Percentiles rank a stretch among this genome's conserved stretches.
Evolutionary conservation across 2,329 filamentous ascomycete species (phyloP).

Genomic region (Coniochaeta pulveracea): DNA sequence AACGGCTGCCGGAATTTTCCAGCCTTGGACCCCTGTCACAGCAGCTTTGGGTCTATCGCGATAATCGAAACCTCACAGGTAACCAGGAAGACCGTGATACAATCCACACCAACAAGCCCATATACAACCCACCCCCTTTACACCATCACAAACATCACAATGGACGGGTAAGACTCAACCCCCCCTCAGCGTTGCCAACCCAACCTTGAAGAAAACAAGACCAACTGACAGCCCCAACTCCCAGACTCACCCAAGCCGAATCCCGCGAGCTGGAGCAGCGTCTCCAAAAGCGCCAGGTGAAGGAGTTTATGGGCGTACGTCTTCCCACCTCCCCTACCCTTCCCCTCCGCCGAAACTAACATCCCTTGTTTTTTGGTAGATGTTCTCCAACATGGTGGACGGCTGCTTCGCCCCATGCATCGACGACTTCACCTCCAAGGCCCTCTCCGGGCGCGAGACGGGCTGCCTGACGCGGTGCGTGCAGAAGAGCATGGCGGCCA

Average conservation of each 20-base stretch:
- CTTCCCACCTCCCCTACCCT: conserved; percentile 3
- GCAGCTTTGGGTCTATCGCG: neutral
- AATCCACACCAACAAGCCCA: neutral
- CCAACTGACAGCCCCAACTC: neutral
- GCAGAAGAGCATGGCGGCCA: conserved; percentile 88
- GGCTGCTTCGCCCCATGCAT: conserved; percentile 96
- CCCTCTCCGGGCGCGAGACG: conserved; percentile 75
- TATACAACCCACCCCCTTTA: neutral
- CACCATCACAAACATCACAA: neutral
- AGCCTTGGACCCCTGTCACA: neutral
- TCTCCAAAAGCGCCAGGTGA: conserved; percentile 97
- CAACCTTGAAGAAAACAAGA: neutral
- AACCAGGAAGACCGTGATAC: neutral
- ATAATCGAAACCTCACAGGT: neutral
- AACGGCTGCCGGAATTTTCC: neutral
- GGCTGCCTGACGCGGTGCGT: conserved; percentile 92
- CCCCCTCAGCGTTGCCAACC: neutral
- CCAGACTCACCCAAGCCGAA: conserved; percentile 61
- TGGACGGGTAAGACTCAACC: conserved; percentile 1
- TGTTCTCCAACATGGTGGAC: conserved; percentile 60
- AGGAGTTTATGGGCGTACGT: conserved; percentile 94
- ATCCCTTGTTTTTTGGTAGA: conserved; percentile 21
- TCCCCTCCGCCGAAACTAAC: neutral
- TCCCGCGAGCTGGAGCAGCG: conserved; percentile 87
- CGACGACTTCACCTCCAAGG: conserved; percentile 97